phyloP scores from a whole-genome alignment of 192 early-diverging fungal genomes.

The Backusella westeae region DNA sequence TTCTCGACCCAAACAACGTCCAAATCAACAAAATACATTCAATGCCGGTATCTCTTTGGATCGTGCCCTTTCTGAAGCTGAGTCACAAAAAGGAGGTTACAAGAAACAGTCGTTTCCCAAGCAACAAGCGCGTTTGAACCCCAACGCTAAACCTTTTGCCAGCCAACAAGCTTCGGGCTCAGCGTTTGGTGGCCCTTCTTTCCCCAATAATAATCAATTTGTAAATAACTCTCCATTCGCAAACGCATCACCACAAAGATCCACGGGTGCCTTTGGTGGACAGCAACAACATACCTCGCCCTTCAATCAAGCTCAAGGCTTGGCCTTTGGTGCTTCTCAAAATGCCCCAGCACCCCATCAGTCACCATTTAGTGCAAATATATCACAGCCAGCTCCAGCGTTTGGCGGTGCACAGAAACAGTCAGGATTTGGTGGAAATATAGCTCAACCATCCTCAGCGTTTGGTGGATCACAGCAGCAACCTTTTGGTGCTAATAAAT shows the following conservation, averaged over 20 bases:
- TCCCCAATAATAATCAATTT: background rate
- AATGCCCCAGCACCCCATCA: background rate
- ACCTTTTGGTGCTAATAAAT: too few species aligned
- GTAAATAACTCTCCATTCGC: background rate
- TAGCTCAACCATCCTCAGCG: background rate
- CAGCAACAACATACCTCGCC: background rate
- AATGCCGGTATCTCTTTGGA: background rate
- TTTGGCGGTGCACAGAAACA: background rate
- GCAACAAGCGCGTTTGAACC: background rate
- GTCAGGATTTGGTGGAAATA: too few species aligned
- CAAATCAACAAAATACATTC: background rate
- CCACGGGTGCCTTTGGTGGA: background rate
- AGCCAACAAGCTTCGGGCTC: background rate
- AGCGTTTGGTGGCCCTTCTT: background rate
- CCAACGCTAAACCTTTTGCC: background rate
- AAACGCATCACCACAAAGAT: background rate
- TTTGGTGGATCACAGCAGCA: background rate
- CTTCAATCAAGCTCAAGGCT: background rate
- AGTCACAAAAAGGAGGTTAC: background rate
- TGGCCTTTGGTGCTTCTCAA: background rate
- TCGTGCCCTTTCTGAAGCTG: background rate
- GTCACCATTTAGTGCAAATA: background rate
- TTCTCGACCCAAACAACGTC: background rate
- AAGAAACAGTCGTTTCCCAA: background rate
- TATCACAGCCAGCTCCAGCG: background rate